A percentile compares a stretch with the other conserved stretches of the same genome.
phyloP scores from a whole-genome alignment of 179 eudicot genomes.

The Beta macrorhiza region DNA sequence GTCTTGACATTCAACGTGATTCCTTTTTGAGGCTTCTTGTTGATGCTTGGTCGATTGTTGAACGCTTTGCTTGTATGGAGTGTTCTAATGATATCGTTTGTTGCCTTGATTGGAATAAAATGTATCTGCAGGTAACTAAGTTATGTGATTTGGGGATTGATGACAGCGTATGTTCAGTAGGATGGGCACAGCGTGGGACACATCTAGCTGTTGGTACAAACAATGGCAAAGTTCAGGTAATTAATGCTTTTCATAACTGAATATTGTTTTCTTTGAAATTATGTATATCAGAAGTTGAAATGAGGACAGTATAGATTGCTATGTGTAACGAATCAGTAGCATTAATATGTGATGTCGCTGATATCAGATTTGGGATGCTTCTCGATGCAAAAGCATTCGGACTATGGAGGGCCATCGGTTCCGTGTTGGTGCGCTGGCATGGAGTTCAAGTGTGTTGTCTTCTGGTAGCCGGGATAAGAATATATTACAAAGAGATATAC shows the following conservation, averaged over 20 bases:
- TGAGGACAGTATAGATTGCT: neutral
- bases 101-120: slow-evolving; percentile 15
- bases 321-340: neutral
- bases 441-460: slow-evolving; percentile 85
- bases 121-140: slow-evolving; percentile 68
- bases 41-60: neutral
- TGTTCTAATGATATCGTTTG: neutral
- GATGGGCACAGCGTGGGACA: slow-evolving; percentile 93
- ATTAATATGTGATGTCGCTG: slow-evolving; percentile 12
- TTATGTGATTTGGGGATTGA: slow-evolving; percentile 88
- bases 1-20: neutral
- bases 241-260: neutral
- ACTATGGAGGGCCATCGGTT: slow-evolving; percentile 91
- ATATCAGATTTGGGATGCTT: slow-evolving; percentile 89
- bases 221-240: slow-evolving; percentile 83
- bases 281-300: neutral
- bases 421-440: slow-evolving; percentile 91
- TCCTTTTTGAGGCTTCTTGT: neutral
- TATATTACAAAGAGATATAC: slow-evolving; percentile 83
- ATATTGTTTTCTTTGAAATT: neutral
- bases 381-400: slow-evolving; percentile 80
- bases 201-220: slow-evolving; percentile 94
- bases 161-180: slow-evolving; percentile 94
- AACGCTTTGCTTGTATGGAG: neutral
- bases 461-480: slow-evolving; percentile 96